Percentiles rank a stretch among this genome's conserved stretches.
Conservation (phyloP, 345 rosid genomes). For the Turritis glabra region DNA sequence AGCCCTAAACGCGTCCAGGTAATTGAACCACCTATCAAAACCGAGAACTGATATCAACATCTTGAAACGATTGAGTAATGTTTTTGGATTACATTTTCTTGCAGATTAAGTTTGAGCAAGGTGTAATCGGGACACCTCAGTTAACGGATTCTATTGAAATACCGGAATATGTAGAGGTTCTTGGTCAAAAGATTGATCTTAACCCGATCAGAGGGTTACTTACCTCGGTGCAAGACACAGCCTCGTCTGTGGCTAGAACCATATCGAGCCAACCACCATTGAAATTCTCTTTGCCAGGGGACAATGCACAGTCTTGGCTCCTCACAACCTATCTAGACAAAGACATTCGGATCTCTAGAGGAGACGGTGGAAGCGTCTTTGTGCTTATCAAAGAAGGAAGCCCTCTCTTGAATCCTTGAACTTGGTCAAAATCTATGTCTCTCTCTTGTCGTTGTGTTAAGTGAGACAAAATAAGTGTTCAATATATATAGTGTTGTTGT, state of each 20-base stretch:
- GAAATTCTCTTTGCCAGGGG: slow-evolving; percentile 65
- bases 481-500: background rate
- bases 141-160: slow-evolving; percentile 79
- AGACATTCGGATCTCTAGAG: slow-evolving; percentile 82
- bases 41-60: background rate
- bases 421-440: background rate
- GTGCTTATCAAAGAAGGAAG: slow-evolving; percentile 90
- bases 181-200: slow-evolving; percentile 80
- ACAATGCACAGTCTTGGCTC: slow-evolving; percentile 79
- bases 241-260: slow-evolving; percentile 70
- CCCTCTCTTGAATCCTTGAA: slow-evolving; percentile 54
- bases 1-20: slow-evolving; percentile 90
- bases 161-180: slow-evolving; percentile 71
- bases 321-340: slow-evolving; percentile 82
- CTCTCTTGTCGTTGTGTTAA: background rate
- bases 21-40: background rate
- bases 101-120: slow-evolving; percentile 85
- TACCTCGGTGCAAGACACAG: slow-evolving; percentile 77
- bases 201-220: slow-evolving; percentile 65
- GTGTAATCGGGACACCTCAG: slow-evolving; percentile 87
- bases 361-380: slow-evolving; percentile 75
- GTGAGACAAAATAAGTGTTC: slow-evolving; percentile 5
- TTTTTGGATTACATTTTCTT: background rate
- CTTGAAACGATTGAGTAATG: slow-evolving; percentile 1
- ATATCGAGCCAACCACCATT: slow-evolving; percentile 88